Percentiles rank a stretch among this genome's conserved stretches.
These are phyloP conservation scores for Amylostereum areolatum DNA, from an alignment of 1,284 basidiomycete species.

Conservation along the genomic window DNA sequence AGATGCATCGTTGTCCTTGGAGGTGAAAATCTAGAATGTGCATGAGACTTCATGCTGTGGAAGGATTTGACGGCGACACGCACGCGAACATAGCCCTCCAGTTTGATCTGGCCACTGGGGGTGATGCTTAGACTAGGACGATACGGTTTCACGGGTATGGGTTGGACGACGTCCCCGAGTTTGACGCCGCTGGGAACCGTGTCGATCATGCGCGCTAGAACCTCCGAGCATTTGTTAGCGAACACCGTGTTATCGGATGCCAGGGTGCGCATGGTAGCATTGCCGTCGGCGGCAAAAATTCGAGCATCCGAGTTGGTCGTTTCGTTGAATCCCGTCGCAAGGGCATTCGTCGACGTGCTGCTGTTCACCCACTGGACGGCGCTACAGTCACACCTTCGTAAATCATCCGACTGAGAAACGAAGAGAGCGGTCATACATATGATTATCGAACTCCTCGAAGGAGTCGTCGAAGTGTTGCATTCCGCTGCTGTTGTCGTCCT, in stretches of 20 bases:
- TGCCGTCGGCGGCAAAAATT: slow-evolving; percentile 18
- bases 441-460: slow-evolving; percentile 11
- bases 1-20: no score
- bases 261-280: slow-evolving; percentile 19
- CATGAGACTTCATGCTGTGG: no score
- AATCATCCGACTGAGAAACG: no score
- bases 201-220: slow-evolving; percentile 20
- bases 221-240: slow-evolving; percentile 12
- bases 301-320: slow-evolving; percentile 16
- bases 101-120: no score
- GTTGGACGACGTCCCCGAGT: slow-evolving; percentile 15
- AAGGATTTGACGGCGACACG: no score
- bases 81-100: no score
- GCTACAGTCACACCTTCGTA: slow-evolving; percentile 8
- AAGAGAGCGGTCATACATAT: no score
- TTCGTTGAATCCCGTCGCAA: slow-evolving; percentile 14
- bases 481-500: background rate
- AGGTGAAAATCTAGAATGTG: no score
- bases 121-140: no score
- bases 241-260: slow-evolving; percentile 7
- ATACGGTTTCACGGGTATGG: slow-evolving; percentile 17
- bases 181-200: slow-evolving; percentile 17
- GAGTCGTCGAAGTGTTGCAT: slow-evolving; percentile 14
- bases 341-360: slow-evolving; percentile 12
- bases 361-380: slow-evolving; percentile 12